Evolutionary conservation across 2,329 filamentous ascomycete genomes (phyloP).

Genomic region (Paracorniculantispora psalliotae): DNA sequence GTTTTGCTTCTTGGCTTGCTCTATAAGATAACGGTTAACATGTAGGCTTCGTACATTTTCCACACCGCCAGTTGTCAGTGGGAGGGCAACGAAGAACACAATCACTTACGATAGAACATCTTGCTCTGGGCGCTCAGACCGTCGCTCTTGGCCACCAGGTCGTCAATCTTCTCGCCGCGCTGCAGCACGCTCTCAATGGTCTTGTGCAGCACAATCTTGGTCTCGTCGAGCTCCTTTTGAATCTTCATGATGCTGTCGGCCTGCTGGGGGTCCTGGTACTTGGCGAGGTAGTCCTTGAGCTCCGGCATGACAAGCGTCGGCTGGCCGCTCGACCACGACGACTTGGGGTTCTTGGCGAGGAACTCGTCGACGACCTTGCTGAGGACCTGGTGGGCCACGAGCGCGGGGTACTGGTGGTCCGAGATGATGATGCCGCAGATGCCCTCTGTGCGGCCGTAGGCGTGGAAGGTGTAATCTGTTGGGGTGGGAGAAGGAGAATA

Average conservation of each 20-base stretch:
- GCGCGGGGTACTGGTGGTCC: conserved; percentile 67
- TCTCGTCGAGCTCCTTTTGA: conserved; percentile 94
- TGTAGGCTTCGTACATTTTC: background rate
- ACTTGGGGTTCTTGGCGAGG: conserved; percentile 66
- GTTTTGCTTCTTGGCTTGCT: conserved; percentile 74
- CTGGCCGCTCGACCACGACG: conserved; percentile 56
- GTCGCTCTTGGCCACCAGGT: conserved; percentile 88
- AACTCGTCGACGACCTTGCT: conserved; percentile 88
- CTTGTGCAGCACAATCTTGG: conserved; percentile 95
- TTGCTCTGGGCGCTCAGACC: conserved; percentile 87
- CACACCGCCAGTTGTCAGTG: background rate
- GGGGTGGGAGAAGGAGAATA: background rate
- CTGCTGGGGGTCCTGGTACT: conserved; percentile 81
- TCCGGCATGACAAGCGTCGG: conserved; percentile 60
- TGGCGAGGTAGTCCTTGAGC: conserved; percentile 68
- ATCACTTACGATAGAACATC: conserved; percentile 81
- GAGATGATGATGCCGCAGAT: conserved; percentile 73
- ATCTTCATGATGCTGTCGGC: conserved; percentile 94
- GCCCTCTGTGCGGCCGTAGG: conserved; percentile 69
- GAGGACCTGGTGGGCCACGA: conserved; percentile 82
- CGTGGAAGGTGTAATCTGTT: conserved; percentile 70
- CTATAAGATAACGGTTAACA: conserved; percentile 25
- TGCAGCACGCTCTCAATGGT: conserved; percentile 85
- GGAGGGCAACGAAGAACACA: background rate
- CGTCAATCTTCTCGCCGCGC: conserved; percentile 94